These are phyloP conservation scores for Phallus indusiatus DNA, from an alignment of 768 basidiomycete genomes.

Conservation along the genomic window DNA sequence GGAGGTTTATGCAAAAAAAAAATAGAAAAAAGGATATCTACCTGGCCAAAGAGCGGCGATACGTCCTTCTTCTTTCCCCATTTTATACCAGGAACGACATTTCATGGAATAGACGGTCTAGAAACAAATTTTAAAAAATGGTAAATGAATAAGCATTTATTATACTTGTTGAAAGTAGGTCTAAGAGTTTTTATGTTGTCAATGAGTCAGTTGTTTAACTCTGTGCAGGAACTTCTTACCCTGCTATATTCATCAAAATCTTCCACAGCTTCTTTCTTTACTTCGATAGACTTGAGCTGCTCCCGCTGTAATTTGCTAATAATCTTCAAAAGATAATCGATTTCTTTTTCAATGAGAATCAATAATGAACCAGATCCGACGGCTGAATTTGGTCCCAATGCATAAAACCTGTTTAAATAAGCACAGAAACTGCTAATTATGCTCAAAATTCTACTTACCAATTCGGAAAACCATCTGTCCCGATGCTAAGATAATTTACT, in stretches of 20 bases:
- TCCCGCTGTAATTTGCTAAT: slow-evolving; percentile 55
- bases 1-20: neutral
- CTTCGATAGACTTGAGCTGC: slow-evolving; percentile 50
- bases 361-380: slow-evolving; percentile 50
- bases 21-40: slow-evolving; percentile 15
- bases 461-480: slow-evolving; percentile 61
- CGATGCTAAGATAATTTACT: slow-evolving; percentile 46
- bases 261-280: slow-evolving; percentile 46
- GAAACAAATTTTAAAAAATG: neutral
- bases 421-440: neutral
- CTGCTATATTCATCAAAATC: slow-evolving; percentile 56
- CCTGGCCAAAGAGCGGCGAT: slow-evolving; percentile 54
- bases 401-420: slow-evolving; percentile 29
- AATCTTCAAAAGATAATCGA: slow-evolving; percentile 46
- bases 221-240: slow-evolving; percentile 21
- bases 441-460: slow-evolving; percentile 20
- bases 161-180: slow-evolving; percentile 37
- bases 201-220: slow-evolving; percentile 1
- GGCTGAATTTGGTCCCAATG: slow-evolving; percentile 46
- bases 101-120: slow-evolving; percentile 51
- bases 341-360: slow-evolving; percentile 43
- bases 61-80: slow-evolving; percentile 47
- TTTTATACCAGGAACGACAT: slow-evolving; percentile 59
- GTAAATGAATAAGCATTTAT: neutral
- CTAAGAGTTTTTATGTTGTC: slow-evolving; percentile 19